Conservation (phyloP, 2,329 filamentous ascomycete species). For the Trichoderma simmonsii region DNA sequence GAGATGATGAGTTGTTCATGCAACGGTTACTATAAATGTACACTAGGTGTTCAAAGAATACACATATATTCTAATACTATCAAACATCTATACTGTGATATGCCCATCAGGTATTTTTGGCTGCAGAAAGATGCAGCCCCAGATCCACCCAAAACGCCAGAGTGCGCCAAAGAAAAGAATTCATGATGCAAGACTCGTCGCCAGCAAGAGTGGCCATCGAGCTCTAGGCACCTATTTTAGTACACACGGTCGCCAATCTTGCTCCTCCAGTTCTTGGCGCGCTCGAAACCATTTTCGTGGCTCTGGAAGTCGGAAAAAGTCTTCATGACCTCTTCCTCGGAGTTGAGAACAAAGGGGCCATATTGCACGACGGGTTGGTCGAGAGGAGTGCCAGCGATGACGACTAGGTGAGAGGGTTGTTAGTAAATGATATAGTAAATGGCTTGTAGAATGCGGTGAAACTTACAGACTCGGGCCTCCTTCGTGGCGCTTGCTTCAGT, state of each 20-base stretch:
- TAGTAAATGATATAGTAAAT: neutral
- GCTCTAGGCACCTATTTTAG: conserved; percentile 37
- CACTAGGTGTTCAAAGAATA: neutral
- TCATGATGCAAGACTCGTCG: neutral
- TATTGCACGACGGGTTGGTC: conserved; percentile 82
- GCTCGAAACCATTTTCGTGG: conserved; percentile 74
- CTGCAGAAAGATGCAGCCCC: conserved; percentile 25
- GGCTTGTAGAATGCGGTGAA: neutral
- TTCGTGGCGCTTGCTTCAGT: conserved; percentile 64
- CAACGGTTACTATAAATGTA: neutral
- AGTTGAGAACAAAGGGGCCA: conserved; percentile 77
- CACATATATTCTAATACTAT: neutral
- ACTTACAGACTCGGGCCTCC: conserved; percentile 48
- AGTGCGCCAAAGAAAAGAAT: neutral
- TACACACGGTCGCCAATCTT: conserved; percentile 74
- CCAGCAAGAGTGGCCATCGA: neutral
- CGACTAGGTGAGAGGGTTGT: conserved; percentile 41
- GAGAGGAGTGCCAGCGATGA: conserved; percentile 75
- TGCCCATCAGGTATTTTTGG: neutral
- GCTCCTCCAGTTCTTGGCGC: conserved; percentile 74
- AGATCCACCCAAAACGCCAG: conserved; percentile 23
- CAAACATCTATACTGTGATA: neutral
- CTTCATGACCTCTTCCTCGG: conserved; percentile 69
- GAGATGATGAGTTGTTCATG: neutral
- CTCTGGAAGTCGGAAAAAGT: conserved; percentile 74